Percentiles rank a stretch among this genome's conserved stretches.
Evolutionary conservation across 306 rosid genomes (phyloP).

Genomic region (Rosa multiflora): DNA sequence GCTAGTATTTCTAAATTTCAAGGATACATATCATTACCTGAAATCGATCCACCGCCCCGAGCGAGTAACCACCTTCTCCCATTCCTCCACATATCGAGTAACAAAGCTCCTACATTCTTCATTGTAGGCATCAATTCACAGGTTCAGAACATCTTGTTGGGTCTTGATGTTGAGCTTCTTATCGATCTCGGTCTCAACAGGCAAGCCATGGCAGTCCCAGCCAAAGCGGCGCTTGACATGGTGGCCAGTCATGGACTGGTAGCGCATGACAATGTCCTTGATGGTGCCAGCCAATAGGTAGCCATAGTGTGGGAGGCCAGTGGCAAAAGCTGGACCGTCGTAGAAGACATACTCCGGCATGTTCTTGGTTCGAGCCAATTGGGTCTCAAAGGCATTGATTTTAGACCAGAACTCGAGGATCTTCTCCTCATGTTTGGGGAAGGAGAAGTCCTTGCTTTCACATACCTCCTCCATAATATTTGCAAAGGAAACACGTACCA

Average conservation of each 20-base stretch:
- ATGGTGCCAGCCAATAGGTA: conserved; percentile 94
- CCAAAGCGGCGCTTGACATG: conserved; percentile 97
- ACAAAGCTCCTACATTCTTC: conserved; percentile 88
- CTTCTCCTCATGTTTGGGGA: conserved; percentile 67
- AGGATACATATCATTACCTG: background rate
- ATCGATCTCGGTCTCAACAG: conserved; percentile 88
- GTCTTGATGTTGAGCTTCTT: conserved; percentile 65
- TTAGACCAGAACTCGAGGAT: conserved; percentile 63
- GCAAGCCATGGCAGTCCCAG: conserved; percentile 97
- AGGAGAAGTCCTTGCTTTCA: conserved; percentile 84
- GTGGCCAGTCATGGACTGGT: conserved; percentile 77
- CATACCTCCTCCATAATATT: conserved; percentile 69
- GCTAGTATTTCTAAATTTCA: no score
- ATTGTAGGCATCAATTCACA: conserved; percentile 77
- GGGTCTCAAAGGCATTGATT: conserved; percentile 77
- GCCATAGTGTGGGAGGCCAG: conserved; percentile 98
- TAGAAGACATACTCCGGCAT: conserved; percentile 80
- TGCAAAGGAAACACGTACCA: no score
- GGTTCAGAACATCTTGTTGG: conserved; percentile 63
- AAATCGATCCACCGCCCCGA: conserved; percentile 72
- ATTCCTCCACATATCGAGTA: conserved; percentile 75
- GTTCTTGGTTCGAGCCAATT: conserved; percentile 51
- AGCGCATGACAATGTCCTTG: conserved; percentile 87
- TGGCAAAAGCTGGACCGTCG: conserved; percentile 95
- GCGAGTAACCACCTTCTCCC: conserved; percentile 69